phyloP scores from a whole-genome alignment of 331 rosid genomes.

The Pyrus hybrid region DNA sequence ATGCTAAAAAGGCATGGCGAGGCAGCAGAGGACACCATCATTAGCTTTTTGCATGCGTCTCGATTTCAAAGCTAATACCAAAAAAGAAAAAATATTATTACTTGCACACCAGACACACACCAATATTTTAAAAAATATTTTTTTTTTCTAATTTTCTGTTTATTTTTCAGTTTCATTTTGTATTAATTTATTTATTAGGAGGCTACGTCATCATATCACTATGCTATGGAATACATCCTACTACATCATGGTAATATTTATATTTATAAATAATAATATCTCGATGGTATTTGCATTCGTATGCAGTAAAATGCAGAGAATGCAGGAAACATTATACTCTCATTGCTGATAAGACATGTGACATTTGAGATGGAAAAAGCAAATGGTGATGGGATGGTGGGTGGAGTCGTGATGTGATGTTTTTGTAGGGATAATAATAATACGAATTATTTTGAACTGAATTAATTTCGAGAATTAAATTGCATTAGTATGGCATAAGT shows the following conservation, averaged over 20 bases:
- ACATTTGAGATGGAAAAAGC: conserved; percentile 1
- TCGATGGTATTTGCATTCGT: neutral
- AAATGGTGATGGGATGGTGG: conserved; percentile 26
- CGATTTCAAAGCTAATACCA: conserved; percentile 25
- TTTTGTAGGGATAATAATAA: neutral
- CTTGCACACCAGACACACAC: neutral
- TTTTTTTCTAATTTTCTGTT: neutral
- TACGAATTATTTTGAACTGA: too few relatives aligned
- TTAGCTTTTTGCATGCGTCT: conserved; percentile 92
- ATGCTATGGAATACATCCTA: neutral
- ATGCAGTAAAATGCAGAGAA: neutral
- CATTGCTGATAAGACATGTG: conserved; percentile 21
- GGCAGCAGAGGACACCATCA: conserved; percentile 77
- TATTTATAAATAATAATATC: too few relatives aligned
- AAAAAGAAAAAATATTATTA: neutral
- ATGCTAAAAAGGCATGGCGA: conserved; percentile 57
- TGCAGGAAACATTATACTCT: conserved; percentile 3
- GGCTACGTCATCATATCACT: conserved; percentile 25
- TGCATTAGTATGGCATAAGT: too few relatives aligned
- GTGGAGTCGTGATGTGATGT: conserved; percentile 24
- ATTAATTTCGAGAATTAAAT: too few relatives aligned
- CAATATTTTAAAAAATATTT: too few relatives aligned
- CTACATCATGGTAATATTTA: too few relatives aligned
- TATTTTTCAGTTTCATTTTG: too few relatives aligned
- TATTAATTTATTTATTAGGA: neutral